phyloP scores from a whole-genome alignment of 2,329 filamentous ascomycete genomes.

The Drechslera avenae region DNA sequence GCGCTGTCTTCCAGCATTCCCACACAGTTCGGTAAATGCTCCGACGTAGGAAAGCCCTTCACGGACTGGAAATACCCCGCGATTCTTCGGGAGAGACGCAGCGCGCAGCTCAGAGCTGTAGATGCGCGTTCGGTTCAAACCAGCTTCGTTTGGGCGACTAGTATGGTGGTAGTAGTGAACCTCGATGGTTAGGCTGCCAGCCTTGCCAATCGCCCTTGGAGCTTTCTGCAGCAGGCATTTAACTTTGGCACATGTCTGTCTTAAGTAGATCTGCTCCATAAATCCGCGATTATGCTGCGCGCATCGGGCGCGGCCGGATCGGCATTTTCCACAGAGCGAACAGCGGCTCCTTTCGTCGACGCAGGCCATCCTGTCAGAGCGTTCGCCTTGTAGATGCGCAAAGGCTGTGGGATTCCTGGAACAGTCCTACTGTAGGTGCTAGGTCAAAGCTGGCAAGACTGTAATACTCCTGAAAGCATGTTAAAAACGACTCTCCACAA shows the following conservation, averaged over 20 bases:
- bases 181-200: no score
- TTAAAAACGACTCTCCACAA: not conserved
- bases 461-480: not conserved
- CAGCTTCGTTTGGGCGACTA: no score
- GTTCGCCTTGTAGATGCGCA: not conserved
- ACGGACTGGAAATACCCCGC: no score
- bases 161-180: no score
- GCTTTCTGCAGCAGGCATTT: not conserved
- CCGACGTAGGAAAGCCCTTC: no score
- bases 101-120: no score
- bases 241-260: constrained; percentile 5
- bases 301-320: not conserved
- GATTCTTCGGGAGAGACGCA: no score
- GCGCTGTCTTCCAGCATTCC: no score
- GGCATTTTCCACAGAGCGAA: constrained; percentile 8
- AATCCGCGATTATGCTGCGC: constrained; percentile 1
- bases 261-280: constrained; percentile 8
- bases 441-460: not conserved
- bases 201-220: no score
- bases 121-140: no score
- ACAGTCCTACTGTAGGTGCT: not conserved
- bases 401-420: not conserved
- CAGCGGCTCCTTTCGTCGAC: not conserved
- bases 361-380: not conserved
- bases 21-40: no score